Evolutionary conservation across 2,329 filamentous ascomycete genomes (phyloP).

Genomic region (Zasmidium citrigriseum): DNA sequence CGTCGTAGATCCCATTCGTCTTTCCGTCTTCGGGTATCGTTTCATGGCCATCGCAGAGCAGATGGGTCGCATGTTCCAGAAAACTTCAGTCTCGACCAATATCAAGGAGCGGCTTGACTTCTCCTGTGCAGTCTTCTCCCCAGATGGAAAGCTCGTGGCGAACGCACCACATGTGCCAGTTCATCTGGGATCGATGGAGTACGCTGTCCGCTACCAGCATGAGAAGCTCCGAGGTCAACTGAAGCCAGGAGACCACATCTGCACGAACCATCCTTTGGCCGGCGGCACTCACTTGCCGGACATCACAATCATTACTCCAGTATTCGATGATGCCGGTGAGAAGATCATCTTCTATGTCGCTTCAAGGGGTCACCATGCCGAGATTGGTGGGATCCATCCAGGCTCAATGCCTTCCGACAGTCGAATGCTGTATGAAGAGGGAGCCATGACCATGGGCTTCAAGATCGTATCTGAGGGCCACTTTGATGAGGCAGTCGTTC

Average conservation of each 20-base stretch:
- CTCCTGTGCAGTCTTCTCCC: conserved; percentile 46
- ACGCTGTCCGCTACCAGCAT: conserved; percentile 43
- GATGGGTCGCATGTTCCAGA: conserved; percentile 59
- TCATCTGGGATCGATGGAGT: conserved; percentile 47
- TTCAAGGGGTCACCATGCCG: conserved; percentile 42
- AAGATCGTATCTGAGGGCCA: conserved; percentile 28
- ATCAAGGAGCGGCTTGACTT: conserved; percentile 49
- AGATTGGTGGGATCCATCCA: conserved; percentile 43
- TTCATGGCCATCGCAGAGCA: conserved; percentile 63
- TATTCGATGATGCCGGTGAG: conserved; percentile 31
- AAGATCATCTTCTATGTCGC: conserved; percentile 44
- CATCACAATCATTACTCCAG: conserved; percentile 45
- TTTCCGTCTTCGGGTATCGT: conserved; percentile 57
- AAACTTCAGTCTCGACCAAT: conserved; percentile 56
- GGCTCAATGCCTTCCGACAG: conserved; percentile 47
- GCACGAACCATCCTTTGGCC: conserved; percentile 43
- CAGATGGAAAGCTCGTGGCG: conserved; percentile 45
- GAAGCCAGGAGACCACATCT: conserved; percentile 41
- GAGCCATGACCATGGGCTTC: conserved; percentile 38
- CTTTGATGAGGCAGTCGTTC: conserved; percentile 39
- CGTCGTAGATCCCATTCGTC: conserved; percentile 51
- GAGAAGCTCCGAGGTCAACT: conserved; percentile 37
- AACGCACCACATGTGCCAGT: conserved; percentile 47
- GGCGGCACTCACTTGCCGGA: conserved; percentile 47
- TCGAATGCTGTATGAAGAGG: conserved; percentile 48